Percentiles rank a stretch among this genome's conserved stretches.
These are phyloP conservation scores for Volvox reticuliferus DNA, from an alignment of 139 green algal genomes.

Conservation along the genomic window DNA sequence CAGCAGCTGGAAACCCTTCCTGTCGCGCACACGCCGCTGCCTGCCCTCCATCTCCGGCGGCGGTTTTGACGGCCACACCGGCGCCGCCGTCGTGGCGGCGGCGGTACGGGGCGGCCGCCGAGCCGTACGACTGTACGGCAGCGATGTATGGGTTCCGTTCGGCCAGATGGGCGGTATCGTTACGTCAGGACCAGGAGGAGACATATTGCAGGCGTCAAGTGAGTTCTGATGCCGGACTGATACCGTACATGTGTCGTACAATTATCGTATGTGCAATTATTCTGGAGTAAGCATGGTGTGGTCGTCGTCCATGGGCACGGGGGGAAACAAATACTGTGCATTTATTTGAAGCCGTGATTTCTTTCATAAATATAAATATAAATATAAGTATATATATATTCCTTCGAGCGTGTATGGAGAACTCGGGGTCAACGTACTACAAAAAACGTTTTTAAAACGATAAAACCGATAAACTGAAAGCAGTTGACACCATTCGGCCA, in stretches of 20 bases:
- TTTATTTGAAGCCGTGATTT: too few relatives aligned
- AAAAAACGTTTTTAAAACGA: too few relatives aligned
- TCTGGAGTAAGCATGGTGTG: too few relatives aligned
- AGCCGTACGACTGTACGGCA: constrained; percentile 51
- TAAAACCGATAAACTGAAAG: too few relatives aligned
- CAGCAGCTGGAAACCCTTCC: constrained; percentile 39
- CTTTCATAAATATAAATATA: too few relatives aligned
- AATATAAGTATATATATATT: too few relatives aligned
- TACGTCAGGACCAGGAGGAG: neutral
- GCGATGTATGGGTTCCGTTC: constrained; percentile 58
- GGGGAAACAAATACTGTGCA: too few relatives aligned
- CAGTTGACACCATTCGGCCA: too few relatives aligned
- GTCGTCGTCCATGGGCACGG: too few relatives aligned
- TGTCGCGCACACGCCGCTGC: neutral
- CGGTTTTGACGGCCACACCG: neutral
- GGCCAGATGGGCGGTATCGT: constrained; percentile 39
- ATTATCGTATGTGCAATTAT: too few relatives aligned
- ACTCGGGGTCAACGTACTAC: too few relatives aligned
- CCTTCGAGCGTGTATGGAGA: too few relatives aligned
- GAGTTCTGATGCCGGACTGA: neutral
- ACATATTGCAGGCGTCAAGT: constrained; percentile 40
- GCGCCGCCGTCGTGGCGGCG: neutral
- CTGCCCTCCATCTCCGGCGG: neutral
- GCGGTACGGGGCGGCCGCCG: constrained; percentile 38
- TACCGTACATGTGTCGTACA: neutral